Base-by-base conservation (phyloP, 441 rosid species). In the Croton laevigatus region DNA sequence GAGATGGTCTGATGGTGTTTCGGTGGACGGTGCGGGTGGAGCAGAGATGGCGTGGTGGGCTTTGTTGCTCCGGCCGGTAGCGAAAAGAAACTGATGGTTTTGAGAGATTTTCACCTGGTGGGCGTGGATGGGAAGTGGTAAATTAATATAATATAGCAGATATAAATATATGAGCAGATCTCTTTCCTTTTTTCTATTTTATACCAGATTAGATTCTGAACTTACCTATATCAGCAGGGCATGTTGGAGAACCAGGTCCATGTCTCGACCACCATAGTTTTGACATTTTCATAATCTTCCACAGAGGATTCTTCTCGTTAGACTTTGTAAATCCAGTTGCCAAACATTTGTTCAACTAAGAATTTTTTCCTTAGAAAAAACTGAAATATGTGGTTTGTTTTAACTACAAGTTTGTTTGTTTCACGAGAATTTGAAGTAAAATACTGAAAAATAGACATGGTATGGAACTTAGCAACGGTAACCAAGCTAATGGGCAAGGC, bases 171-270 rank as follows among this genome's bases (percentile, higher is more conserved):
- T 40, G 9, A 40, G 44, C 10, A 40, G 44, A 40, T 40, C 44
- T 9, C 10, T 40, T 40, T 27, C 32, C 32, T 27, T 38, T 38
- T 40, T 40, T 40, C 44, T 6, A 40, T 40, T 40, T 40, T 40
- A 40, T 40, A 4, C 0, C 44, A 40, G 2, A 40, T 40, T 40
- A 40, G 44, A n/a, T 51, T 46, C 53, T 23, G 22, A 4, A 42
- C 69, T 63, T 81, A 92, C 98, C 99, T 75, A 95, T 83, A 85
- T 91, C 98, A 61, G 84, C 77, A 3, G 97, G 81, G 65, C 95
- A 86, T 63, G 89, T 71, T 4, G 99, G 98, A 53, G 97, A 88
- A 75, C 99, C 99, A 81, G 99, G 99, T 69, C 98, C 98, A 72
- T n/a, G n/a, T 13, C 17, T 19, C 8, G 14, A 49, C 5, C 17